These are phyloP conservation scores for Xylaria sp. DNA, from an alignment of 2,329 filamentous ascomycete species.

Conservation along the genomic window DNA sequence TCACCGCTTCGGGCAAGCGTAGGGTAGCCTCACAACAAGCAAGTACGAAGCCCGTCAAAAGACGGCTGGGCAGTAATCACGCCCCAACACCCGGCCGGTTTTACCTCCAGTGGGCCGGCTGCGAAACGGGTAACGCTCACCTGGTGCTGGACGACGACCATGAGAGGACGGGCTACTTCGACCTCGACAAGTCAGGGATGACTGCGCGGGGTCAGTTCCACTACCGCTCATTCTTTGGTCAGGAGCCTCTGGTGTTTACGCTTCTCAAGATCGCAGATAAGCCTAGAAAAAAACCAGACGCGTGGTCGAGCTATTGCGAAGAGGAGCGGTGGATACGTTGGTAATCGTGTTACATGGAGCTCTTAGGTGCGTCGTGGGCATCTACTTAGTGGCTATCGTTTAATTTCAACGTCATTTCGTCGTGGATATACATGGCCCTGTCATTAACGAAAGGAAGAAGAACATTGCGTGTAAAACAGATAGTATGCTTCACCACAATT, in stretches of 20 bases:
- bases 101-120: slow-evolving; percentile 21
- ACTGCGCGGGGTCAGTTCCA: slow-evolving; percentile 11
- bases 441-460: too few species aligned
- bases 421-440: too few species aligned
- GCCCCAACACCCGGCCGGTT: neutral
- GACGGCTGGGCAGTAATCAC: slow-evolving; percentile 3
- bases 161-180: slow-evolving; percentile 13
- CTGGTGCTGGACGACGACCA: slow-evolving; percentile 17
- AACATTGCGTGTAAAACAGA: too few species aligned
- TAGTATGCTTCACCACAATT: too few species aligned
- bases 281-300: slow-evolving; percentile 4
- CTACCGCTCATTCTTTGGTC: neutral
- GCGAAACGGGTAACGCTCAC: neutral
- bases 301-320: slow-evolving; percentile 22
- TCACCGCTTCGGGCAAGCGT: slow-evolving; percentile 3
- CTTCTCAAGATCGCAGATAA: slow-evolving; percentile 18
- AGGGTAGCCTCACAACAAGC: neutral
- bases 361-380: too few species aligned
- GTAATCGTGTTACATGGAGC: too few species aligned
- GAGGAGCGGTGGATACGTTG: slow-evolving; percentile 7
- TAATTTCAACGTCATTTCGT: too few species aligned
- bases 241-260: slow-evolving; percentile 11
- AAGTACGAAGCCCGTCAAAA: slow-evolving; percentile 1
- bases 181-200: slow-evolving; percentile 19
- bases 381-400: too few species aligned